These are phyloP conservation scores for Trametes gibbosa DNA, from an alignment of 768 basidiomycete genomes.

Conservation along the genomic window DNA sequence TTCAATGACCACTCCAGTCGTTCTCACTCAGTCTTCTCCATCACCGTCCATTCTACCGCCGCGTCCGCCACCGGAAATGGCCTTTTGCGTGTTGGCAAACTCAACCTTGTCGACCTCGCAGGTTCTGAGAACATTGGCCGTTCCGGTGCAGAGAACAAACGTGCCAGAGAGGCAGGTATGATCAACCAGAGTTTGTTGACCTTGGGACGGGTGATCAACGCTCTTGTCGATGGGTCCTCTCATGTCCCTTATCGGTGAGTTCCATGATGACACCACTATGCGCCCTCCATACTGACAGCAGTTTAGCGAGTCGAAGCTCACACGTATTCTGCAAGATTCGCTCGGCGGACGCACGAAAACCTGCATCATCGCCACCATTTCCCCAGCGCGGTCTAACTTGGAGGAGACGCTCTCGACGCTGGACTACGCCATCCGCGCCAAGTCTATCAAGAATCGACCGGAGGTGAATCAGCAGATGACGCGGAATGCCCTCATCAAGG, in stretches of 20 bases:
- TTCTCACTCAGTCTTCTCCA: constrained; percentile 96
- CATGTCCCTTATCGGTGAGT: constrained; percentile 92
- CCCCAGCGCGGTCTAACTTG: constrained; percentile 88
- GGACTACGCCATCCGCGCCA: constrained; percentile 93
- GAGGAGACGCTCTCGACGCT: constrained; percentile 98
- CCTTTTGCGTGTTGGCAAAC: constrained; percentile 87
- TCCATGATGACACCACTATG: constrained; percentile 1
- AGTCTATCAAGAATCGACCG: constrained; percentile 92
- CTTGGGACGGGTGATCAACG: constrained; percentile 95
- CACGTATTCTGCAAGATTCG: constrained; percentile 97
- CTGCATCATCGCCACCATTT: constrained; percentile 95
- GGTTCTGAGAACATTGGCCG: constrained; percentile 97
- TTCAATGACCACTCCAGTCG: constrained; percentile 98
- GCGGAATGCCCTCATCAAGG: constrained; percentile 86
- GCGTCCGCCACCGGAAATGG: constrained; percentile 77
- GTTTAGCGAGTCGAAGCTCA: constrained; percentile 90
- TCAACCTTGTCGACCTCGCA: constrained; percentile 96
- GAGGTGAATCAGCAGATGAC: constrained; percentile 95
- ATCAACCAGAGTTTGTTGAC: constrained; percentile 97
- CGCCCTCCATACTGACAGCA: background rate
- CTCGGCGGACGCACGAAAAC: constrained; percentile 96
- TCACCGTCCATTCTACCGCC: constrained; percentile 92
- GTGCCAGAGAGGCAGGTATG: constrained; percentile 97
- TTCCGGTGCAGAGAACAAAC: constrained; percentile 91
- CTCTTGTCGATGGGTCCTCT: constrained; percentile 84